Evolutionary conservation across 2,329 filamentous ascomycete genomes (phyloP), one percentile per base, ranked within the genome.

Genomic region (Paecilomyces sp.): DNA sequence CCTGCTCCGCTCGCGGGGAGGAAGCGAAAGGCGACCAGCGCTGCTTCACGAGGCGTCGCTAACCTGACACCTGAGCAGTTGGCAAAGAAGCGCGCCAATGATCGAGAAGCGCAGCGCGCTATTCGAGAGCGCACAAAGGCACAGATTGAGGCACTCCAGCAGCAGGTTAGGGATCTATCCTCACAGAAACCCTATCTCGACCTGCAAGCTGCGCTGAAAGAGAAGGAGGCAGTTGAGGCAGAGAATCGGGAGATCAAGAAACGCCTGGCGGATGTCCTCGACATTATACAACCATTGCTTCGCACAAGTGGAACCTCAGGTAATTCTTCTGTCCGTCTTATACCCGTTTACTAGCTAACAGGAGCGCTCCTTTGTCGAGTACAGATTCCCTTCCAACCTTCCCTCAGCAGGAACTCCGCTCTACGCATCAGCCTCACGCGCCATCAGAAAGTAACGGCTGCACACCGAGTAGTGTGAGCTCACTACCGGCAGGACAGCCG

Each of bases 1-100:
- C 54, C 65, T 15, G 59, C 60, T 22, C 62, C 65, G 4, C 67
- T 66, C 33, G 68, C 70, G 25, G 73, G 73, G 56, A 70, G 74
- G 59, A 77, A 77, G 66, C 75, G 77, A 67, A 80, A 79, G 65
- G 64, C 76, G 58, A 70, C 72, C 50, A 74, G 67, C 60, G 64
- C 72, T 25, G 74, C 75, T 54, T 79, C 88, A 61, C 85, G 91
- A 65, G 92, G 90, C 64, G 92, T 96, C 59, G 91, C 91, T 64
- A 93, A 90, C 69, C 82, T 96, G 71, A 95, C 91, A 11, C 89
- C 91, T 5, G 89, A 92, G 62, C 92, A 96, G 76, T 84, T 96
- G 61, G 90, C 89, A 31, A 89, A 92, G 74, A 97, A 96, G 80
- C 84, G 92, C 64, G 90, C 91, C 69, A 96, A 96, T 83, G 91